Percentiles rank a stretch among this genome's conserved stretches.
Conservation (phyloP, 208 protist genomes). For the Jaenimonas drosophilae region DNA sequence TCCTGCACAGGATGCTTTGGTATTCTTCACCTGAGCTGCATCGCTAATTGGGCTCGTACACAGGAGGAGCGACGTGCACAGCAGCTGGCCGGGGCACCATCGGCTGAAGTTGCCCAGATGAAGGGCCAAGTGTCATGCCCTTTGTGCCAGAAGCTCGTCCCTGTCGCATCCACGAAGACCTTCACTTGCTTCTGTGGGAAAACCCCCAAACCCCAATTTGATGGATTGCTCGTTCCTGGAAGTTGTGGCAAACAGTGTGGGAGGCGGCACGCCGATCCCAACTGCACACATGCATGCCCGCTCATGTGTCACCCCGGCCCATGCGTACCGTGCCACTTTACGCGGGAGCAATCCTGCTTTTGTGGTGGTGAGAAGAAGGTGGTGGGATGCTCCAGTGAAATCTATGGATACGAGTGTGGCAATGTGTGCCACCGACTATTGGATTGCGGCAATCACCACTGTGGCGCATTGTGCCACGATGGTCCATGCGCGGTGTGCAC, state of each 20-base stretch:
- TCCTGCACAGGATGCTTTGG: conserved; percentile 51
- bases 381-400: conserved; percentile 68
- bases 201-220: conserved; percentile 20
- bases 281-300: conserved; percentile 63
- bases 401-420: conserved; percentile 63
- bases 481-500: conserved; percentile 79
- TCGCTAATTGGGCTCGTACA: conserved; percentile 39
- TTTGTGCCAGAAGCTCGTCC: conserved; percentile 37
- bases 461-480: conserved; percentile 74
- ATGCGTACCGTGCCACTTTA: conserved; percentile 56
- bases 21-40: conserved; percentile 66
- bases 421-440: conserved; percentile 59
- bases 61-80: conserved; percentile 36
- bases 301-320: conserved; percentile 77
- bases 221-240: conserved; percentile 60
- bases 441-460: conserved; percentile 75
- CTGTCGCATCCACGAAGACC: conserved; percentile 8
- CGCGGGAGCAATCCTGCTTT: conserved; percentile 61
- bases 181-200: conserved; percentile 82
- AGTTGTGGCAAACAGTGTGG: conserved; percentile 72
- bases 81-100: conserved; percentile 13
- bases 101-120: neutral
- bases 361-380: conserved; percentile 55
- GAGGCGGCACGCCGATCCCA: conserved; percentile 25
- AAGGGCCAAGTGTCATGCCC: conserved; percentile 57